phyloP scores from a whole-genome alignment of 2,329 filamentous ascomycete species.

The Talaromyces sp. region DNA sequence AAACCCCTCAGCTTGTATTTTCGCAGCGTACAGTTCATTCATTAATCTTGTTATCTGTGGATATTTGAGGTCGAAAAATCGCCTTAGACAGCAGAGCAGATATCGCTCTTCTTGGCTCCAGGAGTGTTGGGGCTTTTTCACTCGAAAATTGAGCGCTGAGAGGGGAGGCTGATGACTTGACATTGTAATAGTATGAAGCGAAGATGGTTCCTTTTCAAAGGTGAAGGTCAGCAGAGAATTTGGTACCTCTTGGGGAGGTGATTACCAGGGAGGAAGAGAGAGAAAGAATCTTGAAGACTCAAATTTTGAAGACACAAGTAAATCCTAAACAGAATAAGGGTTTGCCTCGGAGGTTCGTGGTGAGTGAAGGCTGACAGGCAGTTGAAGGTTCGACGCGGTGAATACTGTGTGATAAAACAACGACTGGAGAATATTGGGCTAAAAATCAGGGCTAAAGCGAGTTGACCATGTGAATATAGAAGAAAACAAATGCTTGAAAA shows the following conservation, averaged over 20 bases:
- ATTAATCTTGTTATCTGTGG: slow-evolving; percentile 20
- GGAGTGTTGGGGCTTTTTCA: slow-evolving; percentile 2
- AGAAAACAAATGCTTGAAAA: background rate
- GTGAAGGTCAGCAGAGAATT: background rate
- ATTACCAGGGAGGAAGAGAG: background rate
- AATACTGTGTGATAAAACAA: background rate
- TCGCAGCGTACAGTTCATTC: slow-evolving; percentile 18
- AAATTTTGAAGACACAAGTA: background rate
- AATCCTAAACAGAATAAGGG: background rate
- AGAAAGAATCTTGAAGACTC: background rate
- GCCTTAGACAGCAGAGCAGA: slow-evolving; percentile 21
- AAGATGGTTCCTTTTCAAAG: background rate
- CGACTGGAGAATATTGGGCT: background rate
- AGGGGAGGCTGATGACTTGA: background rate
- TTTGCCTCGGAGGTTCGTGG: background rate
- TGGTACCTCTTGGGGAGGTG: background rate
- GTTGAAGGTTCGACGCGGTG: background rate
- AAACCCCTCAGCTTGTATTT: slow-evolving; percentile 19
- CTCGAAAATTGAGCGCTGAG: background rate
- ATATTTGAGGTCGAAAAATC: slow-evolving; percentile 17
- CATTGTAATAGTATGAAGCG: background rate
- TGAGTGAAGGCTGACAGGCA: background rate
- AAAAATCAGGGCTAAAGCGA: background rate
- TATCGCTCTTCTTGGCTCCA: slow-evolving; percentile 17
- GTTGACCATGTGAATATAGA: background rate